Percentiles rank a stretch among this genome's conserved stretches.
Evolutionary conservation across 805 yeast genomes (phyloP).

Genomic region (Candida loeiensis): DNA sequence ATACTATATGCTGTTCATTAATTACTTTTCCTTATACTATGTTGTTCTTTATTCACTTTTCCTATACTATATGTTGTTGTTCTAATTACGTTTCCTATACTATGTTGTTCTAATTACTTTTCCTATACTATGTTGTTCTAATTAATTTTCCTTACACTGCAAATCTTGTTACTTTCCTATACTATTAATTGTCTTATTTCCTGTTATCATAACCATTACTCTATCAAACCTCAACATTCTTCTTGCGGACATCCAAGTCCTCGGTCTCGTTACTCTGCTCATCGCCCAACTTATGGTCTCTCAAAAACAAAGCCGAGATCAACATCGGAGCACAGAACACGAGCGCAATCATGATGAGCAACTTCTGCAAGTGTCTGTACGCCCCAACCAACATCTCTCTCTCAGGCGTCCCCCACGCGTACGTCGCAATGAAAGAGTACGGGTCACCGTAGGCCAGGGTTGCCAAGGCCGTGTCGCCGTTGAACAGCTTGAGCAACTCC

Average conservation of each 20-base stretch:
- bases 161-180: no score
- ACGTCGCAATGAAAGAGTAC: conserved; percentile 8
- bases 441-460: conserved; percentile 10
- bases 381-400: conserved; percentile 9
- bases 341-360: conserved; percentile 8
- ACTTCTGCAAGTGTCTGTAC: conserved; percentile 11
- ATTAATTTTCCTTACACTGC: no score
- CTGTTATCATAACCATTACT: no score
- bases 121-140: no score
- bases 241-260: not conserved
- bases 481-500: conserved; percentile 50
- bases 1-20: no score
- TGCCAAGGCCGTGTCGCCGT: conserved; percentile 9
- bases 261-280: conserved; percentile 13
- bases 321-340: conserved; percentile 14
- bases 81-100: no score
- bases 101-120: no score
- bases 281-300: conserved; percentile 10
- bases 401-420: conserved; percentile 11
- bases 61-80: no score
- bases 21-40: no score
- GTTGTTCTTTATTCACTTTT: no score
- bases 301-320: conserved; percentile 9
- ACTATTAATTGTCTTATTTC: no score
- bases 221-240: no score